Conservation (phyloP, 2,329 filamentous ascomycete genomes). For the Penicillium sp. region DNA sequence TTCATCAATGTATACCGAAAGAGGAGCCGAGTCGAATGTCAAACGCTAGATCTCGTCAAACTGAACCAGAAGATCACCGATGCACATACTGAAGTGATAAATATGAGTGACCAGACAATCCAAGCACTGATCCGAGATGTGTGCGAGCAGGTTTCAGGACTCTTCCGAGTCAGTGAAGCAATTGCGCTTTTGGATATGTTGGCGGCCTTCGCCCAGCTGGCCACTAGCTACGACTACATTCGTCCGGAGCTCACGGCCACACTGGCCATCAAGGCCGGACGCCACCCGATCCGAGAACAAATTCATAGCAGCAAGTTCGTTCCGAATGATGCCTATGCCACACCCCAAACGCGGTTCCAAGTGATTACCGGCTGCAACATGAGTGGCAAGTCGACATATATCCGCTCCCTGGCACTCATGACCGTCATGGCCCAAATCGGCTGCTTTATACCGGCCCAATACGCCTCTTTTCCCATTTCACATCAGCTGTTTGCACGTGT, state of each 20-base stretch:
- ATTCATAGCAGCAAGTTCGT: constrained; percentile 65
- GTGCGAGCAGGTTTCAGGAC: constrained; percentile 61
- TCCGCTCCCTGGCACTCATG: constrained; percentile 75
- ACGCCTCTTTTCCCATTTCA: constrained; percentile 73
- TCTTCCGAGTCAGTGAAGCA: constrained; percentile 82
- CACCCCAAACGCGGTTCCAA: constrained; percentile 75
- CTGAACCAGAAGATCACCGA: constrained; percentile 71
- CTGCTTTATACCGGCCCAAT: constrained; percentile 80
- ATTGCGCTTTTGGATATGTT: constrained; percentile 86
- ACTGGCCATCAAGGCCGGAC: constrained; percentile 66
- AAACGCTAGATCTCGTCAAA: constrained; percentile 79
- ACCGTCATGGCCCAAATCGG: constrained; percentile 93
- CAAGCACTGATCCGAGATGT: constrained; percentile 67
- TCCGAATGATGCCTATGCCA: constrained; percentile 86
- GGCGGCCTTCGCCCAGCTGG: constrained; percentile 67
- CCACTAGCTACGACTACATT: constrained; percentile 62
- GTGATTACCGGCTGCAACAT: constrained; percentile 96
- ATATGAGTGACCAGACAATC: constrained; percentile 73
- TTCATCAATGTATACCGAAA: constrained; percentile 74
- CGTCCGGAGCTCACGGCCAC: constrained; percentile 64
- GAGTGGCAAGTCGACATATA: constrained; percentile 96
- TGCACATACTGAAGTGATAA: constrained; percentile 75
- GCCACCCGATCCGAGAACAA: constrained; percentile 75
- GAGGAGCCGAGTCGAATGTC: constrained; percentile 75
- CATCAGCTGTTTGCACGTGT: constrained; percentile 82